A percentile compares a stretch with the other conserved stretches of the same genome.
phyloP scores from a whole-genome alignment of 257 asterid species.

The Rhazya stricta region DNA sequence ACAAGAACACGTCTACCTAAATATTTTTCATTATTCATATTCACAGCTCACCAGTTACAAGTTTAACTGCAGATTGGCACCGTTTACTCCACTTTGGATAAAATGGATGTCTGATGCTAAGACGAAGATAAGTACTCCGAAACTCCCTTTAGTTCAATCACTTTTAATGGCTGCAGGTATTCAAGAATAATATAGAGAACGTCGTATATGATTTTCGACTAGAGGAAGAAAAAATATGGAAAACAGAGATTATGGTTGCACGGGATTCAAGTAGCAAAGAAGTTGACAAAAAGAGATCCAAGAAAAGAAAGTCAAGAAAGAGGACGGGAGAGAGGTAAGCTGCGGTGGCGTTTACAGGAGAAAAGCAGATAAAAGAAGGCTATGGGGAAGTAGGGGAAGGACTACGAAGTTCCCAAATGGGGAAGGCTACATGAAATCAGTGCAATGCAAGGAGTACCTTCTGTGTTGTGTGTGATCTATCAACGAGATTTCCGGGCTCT shows the following conservation, averaged over 20 bases:
- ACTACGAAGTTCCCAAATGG: conserved; percentile 16
- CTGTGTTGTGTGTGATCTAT: conserved; percentile 14
- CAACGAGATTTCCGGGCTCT: conserved; percentile 32
- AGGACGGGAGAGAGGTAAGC: background rate
- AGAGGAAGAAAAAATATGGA: too few species aligned
- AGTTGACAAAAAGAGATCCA: background rate
- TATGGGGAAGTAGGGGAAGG: conserved; percentile 9
- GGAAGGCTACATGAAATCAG: conserved; percentile 12
- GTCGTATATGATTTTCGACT: too few species aligned
- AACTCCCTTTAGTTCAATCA: background rate
- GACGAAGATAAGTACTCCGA: background rate
- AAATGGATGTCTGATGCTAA: background rate
- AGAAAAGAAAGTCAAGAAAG: conserved; percentile 2
- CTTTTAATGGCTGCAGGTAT: too few species aligned
- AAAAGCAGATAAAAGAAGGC: conserved; percentile 15
- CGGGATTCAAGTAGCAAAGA: conserved; percentile 1
- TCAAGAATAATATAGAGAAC: too few species aligned
- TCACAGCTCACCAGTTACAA: background rate
- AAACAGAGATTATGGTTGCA: background rate
- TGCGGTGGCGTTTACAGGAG: background rate
- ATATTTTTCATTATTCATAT: conserved; percentile 13
- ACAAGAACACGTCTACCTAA: conserved; percentile 11
- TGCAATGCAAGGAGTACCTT: background rate
- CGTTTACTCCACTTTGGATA: conserved; percentile 5
- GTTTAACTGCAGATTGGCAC: background rate